A percentile compares a stretch with the other conserved stretches of the same genome.
phyloP scores from a whole-genome alignment of 371 early-diverging fungal species.

The Mucor circinelloides region DNA sequence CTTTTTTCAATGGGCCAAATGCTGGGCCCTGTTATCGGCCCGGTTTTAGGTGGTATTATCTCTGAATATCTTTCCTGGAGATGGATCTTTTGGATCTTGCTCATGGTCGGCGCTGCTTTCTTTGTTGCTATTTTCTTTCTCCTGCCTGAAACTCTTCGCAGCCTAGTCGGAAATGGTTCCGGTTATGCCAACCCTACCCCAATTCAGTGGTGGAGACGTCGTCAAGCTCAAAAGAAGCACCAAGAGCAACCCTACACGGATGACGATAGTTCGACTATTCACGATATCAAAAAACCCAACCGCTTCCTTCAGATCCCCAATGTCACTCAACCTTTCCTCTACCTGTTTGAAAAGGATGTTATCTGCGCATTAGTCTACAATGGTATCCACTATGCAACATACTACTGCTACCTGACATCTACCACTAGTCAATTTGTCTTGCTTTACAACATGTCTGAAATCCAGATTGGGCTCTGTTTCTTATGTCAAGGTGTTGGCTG shows the following conservation, averaged over 20 bases:
- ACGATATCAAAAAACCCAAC: background rate
- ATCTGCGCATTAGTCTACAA: conserved; percentile 12
- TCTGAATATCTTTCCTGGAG: background rate
- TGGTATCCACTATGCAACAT: conserved; percentile 13
- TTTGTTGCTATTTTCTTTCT: conserved; percentile 21
- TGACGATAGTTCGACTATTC: background rate
- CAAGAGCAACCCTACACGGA: background rate
- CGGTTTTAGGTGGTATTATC: conserved; percentile 40
- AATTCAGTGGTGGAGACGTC: conserved; percentile 14
- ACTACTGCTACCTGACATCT: conserved; percentile 27
- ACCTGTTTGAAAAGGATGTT: conserved; percentile 21
- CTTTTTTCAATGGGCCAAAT: conserved; percentile 58
- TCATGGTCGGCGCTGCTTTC: conserved; percentile 22
- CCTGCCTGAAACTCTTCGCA: conserved; percentile 47
- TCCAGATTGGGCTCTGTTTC: conserved; percentile 42
- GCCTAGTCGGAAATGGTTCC: conserved; percentile 49
- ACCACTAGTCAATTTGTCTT: conserved; percentile 27
- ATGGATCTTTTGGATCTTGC: conserved; percentile 43
- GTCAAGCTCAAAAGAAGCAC: background rate
- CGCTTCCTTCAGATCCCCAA: conserved; percentile 2
- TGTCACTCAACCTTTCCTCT: conserved; percentile 21
- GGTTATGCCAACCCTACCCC: conserved; percentile 47
- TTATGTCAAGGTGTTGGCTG: conserved; percentile 34
- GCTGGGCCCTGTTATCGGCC: conserved; percentile 38
- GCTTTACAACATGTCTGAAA: conserved; percentile 25